These are phyloP conservation scores for Colletotrichum agaves DNA, from an alignment of 2,329 filamentous ascomycete species.

Conservation along the genomic window DNA sequence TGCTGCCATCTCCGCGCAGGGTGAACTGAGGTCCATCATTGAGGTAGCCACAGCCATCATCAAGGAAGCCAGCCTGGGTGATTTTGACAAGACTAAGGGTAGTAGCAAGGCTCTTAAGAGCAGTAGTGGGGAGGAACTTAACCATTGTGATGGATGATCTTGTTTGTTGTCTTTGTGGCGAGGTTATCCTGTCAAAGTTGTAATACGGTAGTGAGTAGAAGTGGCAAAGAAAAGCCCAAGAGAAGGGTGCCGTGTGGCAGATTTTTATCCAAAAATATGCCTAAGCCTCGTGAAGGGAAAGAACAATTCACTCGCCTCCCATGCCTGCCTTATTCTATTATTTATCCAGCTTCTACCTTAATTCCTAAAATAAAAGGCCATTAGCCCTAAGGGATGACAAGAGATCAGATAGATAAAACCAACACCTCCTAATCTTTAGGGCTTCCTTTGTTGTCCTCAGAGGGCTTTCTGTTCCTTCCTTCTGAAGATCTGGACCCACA, in stretches of 20 bases:
- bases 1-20: conserved; percentile 17
- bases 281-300: too few species aligned
- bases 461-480: background rate
- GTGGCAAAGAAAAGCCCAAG: too few species aligned
- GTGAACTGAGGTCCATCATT: conserved; percentile 4
- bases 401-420: too few species aligned
- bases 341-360: too few species aligned
- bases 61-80: conserved; percentile 16
- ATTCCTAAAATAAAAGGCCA: background rate
- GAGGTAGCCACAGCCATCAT: conserved; percentile 26
- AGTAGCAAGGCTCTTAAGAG: background rate
- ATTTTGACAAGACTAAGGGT: background rate
- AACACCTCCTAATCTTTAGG: too few species aligned
- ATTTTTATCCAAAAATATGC: too few species aligned
- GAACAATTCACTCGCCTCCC: background rate
- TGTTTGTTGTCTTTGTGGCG: background rate
- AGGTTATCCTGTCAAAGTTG: background rate
- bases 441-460: too few species aligned
- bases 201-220: background rate
- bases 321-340: too few species aligned
- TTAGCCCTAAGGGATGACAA: background rate
- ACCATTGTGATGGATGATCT: background rate
- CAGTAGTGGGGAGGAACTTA: background rate
- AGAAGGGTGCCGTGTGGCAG: too few species aligned
- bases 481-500: background rate